Base-by-base conservation (phyloP, 345 rosid species). In the Garcia nutans region DNA sequence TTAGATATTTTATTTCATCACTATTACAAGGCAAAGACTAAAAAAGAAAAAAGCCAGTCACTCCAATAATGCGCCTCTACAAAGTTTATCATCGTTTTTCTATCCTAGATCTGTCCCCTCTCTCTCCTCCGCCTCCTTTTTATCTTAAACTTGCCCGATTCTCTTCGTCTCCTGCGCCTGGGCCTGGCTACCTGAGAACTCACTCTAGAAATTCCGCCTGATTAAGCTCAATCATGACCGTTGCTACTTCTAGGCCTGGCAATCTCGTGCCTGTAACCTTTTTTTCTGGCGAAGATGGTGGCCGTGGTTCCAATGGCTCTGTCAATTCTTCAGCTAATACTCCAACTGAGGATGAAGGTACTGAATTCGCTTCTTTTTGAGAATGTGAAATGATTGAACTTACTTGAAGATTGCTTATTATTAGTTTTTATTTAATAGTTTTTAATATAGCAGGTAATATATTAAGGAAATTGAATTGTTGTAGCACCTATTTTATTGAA, bases 311-410 rank as follows among this genome's bases (percentile, higher is more conserved):
- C 65, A 79, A 79, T 68, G 89, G 78, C 70, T 76, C 84, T 1
- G 64, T 72, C 28, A 59, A 85, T 71, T 76, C 87, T 68, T 66
- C 91, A 11, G 50, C 78, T 59, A 33, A 57, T 47, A 13, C 65
- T n/a, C 23, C 44, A 20, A 9, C 81, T 69, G 90, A 86, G 64
- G 89, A 88, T 55, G 92, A 88, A 68, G 98, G 97, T 88, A 71
- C 73, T 55, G 42, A 49, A 20, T 52, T 8, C 44, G 10, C 20
- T 54, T 54, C 58, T 15, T 5, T n/a, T 54, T 54, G 56, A 17
- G 41, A 37, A 37, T 3, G 5, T 37, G 0, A 54, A 6, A 17
- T 54, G 58, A 54, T 54, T 54, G 58, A 54, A 19, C n/a, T 54
- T 54, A n/a, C 58, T 54, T 54, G 20, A 54, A 54, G 58, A 19